Conservation (phyloP, 345 rosid species). For the Populus alba region DNA sequence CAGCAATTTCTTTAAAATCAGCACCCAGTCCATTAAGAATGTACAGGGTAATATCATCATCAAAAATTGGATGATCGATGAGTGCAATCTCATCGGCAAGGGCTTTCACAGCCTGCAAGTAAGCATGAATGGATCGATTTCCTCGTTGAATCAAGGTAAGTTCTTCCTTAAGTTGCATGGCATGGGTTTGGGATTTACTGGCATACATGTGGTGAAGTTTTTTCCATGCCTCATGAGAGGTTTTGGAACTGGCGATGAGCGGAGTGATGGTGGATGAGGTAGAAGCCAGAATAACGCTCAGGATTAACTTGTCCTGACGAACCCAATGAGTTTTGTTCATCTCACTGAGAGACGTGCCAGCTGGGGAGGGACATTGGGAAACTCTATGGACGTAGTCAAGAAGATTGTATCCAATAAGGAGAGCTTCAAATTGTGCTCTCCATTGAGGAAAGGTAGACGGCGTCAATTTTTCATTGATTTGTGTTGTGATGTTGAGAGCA, state of each 20-base stretch:
- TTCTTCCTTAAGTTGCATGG: too few relatives aligned
- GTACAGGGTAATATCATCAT: too few relatives aligned
- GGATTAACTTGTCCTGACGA: too few relatives aligned
- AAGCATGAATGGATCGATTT: fast-evolving
- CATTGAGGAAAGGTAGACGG: background rate
- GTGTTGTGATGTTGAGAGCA: background rate
- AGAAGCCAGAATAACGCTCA: background rate
- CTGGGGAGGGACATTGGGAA: background rate
- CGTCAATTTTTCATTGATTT: too few relatives aligned
- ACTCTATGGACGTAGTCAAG: background rate
- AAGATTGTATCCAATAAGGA: background rate
- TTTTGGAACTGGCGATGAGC: background rate
- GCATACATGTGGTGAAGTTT: background rate
- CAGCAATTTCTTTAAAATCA: background rate
- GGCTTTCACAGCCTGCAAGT: background rate
- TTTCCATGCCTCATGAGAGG: background rate
- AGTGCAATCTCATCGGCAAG: too few relatives aligned
- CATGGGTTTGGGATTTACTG: too few relatives aligned
- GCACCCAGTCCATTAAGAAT: too few relatives aligned
- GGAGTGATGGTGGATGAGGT: background rate
- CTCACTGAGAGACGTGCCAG: too few relatives aligned
- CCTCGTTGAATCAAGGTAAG: background rate
- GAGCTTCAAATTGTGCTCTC: background rate
- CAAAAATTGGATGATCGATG: too few relatives aligned
- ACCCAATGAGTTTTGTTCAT: background rate